Conservation (phyloP, 805 yeast genomes). For the Yarrowia osloensis region DNA sequence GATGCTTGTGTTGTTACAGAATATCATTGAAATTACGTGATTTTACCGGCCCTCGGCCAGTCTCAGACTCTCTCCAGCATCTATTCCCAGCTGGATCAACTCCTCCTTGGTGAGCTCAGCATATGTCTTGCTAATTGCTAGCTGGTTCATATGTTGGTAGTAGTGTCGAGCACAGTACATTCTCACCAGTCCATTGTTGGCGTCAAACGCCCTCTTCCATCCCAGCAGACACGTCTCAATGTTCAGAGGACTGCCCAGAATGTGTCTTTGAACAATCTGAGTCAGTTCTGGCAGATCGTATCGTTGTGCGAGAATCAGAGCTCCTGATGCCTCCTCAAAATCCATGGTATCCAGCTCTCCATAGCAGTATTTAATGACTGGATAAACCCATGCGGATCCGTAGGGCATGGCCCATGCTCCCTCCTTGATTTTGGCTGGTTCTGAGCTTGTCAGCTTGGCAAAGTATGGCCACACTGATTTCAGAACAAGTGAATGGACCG, state of each 20-base stretch:
- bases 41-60: background rate
- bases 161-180: slow-evolving; percentile 9
- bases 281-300: slow-evolving; percentile 4
- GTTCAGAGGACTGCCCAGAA: slow-evolving; percentile 1
- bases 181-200: background rate
- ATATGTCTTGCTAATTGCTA: background rate
- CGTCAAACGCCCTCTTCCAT: slow-evolving; percentile 11
- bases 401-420: slow-evolving; percentile 19
- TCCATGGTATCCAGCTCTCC: slow-evolving; percentile 15
- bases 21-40: background rate
- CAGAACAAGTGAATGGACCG: slow-evolving; percentile 7
- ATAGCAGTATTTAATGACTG: slow-evolving; percentile 10
- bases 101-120: background rate
- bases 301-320: background rate
- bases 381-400: background rate
- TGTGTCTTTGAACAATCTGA: background rate
- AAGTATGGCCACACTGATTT: slow-evolving; percentile 17
- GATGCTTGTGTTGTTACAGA: no score
- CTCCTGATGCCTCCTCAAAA: slow-evolving; percentile 9
- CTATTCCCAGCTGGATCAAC: background rate
- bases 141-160: slow-evolving; percentile 1
- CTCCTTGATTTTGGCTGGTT: slow-evolving; percentile 7
- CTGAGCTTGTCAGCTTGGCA: slow-evolving; percentile 9
- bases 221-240: slow-evolving; percentile 8
- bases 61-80: slow-evolving; percentile 1